Percentiles rank a stretch among this genome's conserved stretches.
phyloP scores from a whole-genome alignment of 768 basidiomycete species.

The Naganishia onofrii region DNA sequence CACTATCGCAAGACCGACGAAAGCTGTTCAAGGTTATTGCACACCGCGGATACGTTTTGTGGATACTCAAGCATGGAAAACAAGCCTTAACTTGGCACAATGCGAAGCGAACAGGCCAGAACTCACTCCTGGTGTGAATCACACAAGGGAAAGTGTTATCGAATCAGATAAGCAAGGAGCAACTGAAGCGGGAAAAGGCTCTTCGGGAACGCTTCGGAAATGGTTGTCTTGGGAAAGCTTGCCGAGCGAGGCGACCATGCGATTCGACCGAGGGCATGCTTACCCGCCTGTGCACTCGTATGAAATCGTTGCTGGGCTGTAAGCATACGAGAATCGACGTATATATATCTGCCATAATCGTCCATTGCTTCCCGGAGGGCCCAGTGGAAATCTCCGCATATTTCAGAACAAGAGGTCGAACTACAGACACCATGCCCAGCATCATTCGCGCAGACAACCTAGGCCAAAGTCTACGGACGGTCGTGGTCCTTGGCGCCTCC shows the following conservation, averaged over 20 bases:
- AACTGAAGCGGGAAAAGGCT: not conserved
- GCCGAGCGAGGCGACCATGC: not conserved
- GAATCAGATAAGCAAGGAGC: conserved; percentile 18
- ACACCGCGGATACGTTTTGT: too few relatives aligned
- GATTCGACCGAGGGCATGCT: not conserved
- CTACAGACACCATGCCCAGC: not conserved
- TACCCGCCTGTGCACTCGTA: not conserved
- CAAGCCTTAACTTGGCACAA: not conserved
- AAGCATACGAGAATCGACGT: not conserved
- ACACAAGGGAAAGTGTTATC: conserved; percentile 11
- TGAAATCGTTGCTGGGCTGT: not conserved
- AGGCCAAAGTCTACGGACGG: conserved; percentile 27
- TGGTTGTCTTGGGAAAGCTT: too few relatives aligned
- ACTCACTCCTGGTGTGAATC: not conserved
- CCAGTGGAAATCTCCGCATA: too few relatives aligned
- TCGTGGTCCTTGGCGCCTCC: conserved; percentile 44
- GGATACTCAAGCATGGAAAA: too few relatives aligned
- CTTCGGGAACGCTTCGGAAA: not conserved
- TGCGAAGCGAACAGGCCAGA: not conserved
- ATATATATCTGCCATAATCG: not conserved
- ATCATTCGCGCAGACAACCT: not conserved
- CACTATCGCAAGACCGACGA: too few relatives aligned
- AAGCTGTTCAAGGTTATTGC: too few relatives aligned
- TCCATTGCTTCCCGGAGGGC: too few relatives aligned
- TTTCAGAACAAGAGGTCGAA: not conserved